Percentiles rank a stretch among this genome's conserved stretches.
Conservation (phyloP, 176 grass and related monocot species). For the Puccinellia tenuiflora region DNA sequence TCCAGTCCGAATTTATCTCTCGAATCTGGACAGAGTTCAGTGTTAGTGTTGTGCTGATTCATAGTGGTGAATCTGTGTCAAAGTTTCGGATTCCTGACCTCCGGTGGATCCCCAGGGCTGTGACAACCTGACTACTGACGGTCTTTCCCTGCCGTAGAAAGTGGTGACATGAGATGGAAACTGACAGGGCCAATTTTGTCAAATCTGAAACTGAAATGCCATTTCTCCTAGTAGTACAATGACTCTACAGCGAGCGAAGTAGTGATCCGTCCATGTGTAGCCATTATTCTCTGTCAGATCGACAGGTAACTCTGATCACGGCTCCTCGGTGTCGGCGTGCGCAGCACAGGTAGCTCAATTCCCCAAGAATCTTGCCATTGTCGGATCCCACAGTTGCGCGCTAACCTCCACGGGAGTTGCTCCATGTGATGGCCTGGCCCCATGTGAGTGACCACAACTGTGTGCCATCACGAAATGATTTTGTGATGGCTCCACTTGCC, state of each 20-base stretch:
- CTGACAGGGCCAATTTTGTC: neutral
- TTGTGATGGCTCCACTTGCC: constrained; percentile 4
- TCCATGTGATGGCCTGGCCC: constrained; percentile 16
- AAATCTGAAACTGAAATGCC: too few relatives aligned
- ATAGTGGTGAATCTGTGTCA: too few relatives aligned
- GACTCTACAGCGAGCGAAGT: neutral
- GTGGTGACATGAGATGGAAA: neutral
- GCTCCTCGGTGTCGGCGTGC: constrained; percentile 3
- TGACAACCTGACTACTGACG: neutral
- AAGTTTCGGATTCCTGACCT: too few relatives aligned
- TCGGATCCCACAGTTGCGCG: neutral
- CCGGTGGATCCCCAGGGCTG: neutral
- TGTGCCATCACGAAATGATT: neutral
- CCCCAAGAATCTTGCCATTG: constrained; percentile 27
- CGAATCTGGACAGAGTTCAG: neutral
- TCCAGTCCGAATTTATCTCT: neutral
- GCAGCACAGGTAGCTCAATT: neutral
- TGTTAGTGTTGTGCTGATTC: neutral
- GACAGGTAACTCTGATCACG: neutral
- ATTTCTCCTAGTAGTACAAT: too few relatives aligned
- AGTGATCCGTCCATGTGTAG: neutral
- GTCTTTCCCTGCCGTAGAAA: neutral
- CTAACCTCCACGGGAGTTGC: neutral
- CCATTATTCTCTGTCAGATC: neutral
- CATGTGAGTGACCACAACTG: constrained; percentile 42